Evolutionary conservation across 2,329 filamentous ascomycete genomes (phyloP), one percentile per base, ranked within the genome.

Genomic region (Xylaria sp.): DNA sequence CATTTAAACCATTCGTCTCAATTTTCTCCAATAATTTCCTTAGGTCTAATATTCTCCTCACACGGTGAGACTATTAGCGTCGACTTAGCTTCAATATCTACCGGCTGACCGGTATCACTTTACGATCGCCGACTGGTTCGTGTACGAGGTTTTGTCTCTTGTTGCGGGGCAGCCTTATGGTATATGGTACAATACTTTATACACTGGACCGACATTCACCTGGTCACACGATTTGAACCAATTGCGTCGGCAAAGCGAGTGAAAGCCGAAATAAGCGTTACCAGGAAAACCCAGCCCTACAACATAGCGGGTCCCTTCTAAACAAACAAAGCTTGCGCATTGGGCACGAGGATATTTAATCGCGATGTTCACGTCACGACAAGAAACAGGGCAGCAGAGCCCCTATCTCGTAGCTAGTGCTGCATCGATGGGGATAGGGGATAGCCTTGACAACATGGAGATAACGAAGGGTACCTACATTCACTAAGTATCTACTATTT

Each of bases 211-310:
- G 50, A 32, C 39, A n/a, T 50, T 56, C 50, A 48, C 43, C 25
- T 52, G 12, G 20, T 20, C 41, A 43, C 20, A 61, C 25, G 58
- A 34, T 34, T 23, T 23, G 50, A 43, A 60, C n/a, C 55, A 52
- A 60, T 39, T 13, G 30, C n/a, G 53, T 67, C 67, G 67, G 64
- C 58, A 65, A 65, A 67, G 46, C 45, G 30, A 60, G 45, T 53
- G 55, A 65, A 65, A 41, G 56, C 57, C 67, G 65, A 65, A 50
- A 67, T 69, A 56, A 18, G 41, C 50, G 58, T 9, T 36, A 56
- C 28, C 41, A 28, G 43, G 39, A 18, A 64, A 52, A 30, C 57
- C 56, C 36, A 66, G 58, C 53, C 34, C 48, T 58, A 43, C 34
- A 30, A 4, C 25, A 25, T 50, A 5, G 15, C 34, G 45, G 30